Evolutionary conservation across 176 grass and related monocot species (phyloP), one percentile per base, ranked within the genome.

Genomic region (Musa schizocarpa): DNA sequence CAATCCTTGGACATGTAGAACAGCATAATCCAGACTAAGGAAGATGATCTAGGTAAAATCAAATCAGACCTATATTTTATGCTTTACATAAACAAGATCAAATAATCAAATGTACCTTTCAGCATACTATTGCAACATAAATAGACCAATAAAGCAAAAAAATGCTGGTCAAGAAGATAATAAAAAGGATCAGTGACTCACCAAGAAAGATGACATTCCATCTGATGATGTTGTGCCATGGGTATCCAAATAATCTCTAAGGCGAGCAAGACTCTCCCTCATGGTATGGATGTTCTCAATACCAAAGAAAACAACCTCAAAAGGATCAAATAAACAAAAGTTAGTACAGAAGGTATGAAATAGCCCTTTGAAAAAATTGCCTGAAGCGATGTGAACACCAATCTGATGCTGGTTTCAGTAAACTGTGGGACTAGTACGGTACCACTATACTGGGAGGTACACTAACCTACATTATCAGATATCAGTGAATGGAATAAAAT

Each of bases 271-370:
- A 84, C 95, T 98, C 5, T 98, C 90, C 85, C 95, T 93, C 95
- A 98, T 98, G 55, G 83, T 82, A 82, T 98, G 95, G 62, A 98
- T 98, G 77, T 98, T 98, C 75, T 93, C 90, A 85, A 98, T 94
- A 50, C 95, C 95, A 71, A 98, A 79, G 83, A 98, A 98, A 53
- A 98, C 80, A 76, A 98, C 86, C 95, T 98, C 78, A 68, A 78
- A 68, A 68, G 72, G 43, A 70, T 70, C 11, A 70, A 20, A 50
- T 34, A 70, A 50, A 69, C 9, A 69, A 21, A 70, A 70, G 24
- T 11, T 51, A 48, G 51, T 50, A 25, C 17, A 70, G 19, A 51
- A 34, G 48, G 34, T 11, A 69, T 2, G 27, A 69, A 49, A 14
- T 49, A 69, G 43, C 27, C 48, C 67, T 50, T 13, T 50, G 1